Percentiles rank a stretch among this genome's conserved stretches.
These are phyloP conservation scores for Limonomyces culmigenus DNA, from an alignment of 1,284 basidiomycete genomes.

Conservation along the genomic window DNA sequence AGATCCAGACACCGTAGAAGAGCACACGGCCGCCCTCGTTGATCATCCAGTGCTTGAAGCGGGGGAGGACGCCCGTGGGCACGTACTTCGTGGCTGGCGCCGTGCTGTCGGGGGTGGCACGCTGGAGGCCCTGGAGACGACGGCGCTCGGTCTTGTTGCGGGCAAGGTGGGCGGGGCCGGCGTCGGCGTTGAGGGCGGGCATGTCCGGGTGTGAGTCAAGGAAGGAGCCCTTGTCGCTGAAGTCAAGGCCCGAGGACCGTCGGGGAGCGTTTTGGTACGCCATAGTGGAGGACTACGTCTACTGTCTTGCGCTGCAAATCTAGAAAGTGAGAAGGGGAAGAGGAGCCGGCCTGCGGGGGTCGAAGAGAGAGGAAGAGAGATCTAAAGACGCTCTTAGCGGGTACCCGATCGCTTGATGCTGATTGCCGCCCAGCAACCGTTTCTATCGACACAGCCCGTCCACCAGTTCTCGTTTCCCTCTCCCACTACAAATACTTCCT, in stretches of 20 bases:
- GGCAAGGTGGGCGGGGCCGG: constrained; percentile 27
- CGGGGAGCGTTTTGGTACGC: constrained; percentile 14
- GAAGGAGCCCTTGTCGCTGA: constrained; percentile 40
- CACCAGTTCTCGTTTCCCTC: too few species aligned
- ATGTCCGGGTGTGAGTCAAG: constrained; percentile 39
- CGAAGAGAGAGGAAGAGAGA: background rate
- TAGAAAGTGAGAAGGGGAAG: background rate
- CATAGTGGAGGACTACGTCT: background rate
- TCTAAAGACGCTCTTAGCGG: background rate
- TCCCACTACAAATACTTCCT: too few species aligned
- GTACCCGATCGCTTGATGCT: too few species aligned
- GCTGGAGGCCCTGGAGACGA: constrained; percentile 65
- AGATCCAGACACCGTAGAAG: constrained; percentile 62
- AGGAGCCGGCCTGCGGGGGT: background rate
- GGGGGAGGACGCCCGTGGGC: constrained; percentile 23
- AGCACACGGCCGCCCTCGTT: constrained; percentile 70
- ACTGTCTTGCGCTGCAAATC: background rate
- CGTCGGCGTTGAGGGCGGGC: constrained; percentile 14
- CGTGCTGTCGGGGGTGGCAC: constrained; percentile 22
- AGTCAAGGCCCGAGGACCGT: constrained; percentile 52
- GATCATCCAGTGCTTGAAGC: constrained; percentile 69
- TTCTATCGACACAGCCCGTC: too few species aligned
- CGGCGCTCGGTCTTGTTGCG: constrained; percentile 68
- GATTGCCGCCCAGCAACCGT: too few species aligned
- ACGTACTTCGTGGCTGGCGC: constrained; percentile 14